phyloP scores from a whole-genome alignment of 495 filamentous ascomycete species.

The Talaromyces stipitatus region DNA sequence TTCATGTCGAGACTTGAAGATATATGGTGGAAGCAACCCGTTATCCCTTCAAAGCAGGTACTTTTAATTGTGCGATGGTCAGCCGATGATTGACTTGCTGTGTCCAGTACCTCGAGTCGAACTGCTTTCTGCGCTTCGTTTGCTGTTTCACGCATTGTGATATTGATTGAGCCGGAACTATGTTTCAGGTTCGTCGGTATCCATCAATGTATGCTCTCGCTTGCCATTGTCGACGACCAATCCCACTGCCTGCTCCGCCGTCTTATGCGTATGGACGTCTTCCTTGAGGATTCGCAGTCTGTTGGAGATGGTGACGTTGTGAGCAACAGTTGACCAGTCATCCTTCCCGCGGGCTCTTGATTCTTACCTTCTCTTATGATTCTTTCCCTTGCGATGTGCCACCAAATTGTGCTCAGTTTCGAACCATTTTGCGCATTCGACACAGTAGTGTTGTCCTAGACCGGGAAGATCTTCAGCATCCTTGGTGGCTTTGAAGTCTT shows the following conservation, averaged over 20 bases:
- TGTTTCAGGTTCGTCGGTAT: slow-evolving; percentile 21
- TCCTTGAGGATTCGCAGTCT: slow-evolving; percentile 71
- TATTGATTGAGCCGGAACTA: not conserved
- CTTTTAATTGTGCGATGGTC: not conserved
- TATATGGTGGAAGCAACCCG: not conserved
- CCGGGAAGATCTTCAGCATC: slow-evolving; percentile 80
- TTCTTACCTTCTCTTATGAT: slow-evolving; percentile 78
- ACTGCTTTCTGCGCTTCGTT: not conserved
- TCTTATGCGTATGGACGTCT: slow-evolving; percentile 77
- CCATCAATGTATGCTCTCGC: slow-evolving; percentile 21
- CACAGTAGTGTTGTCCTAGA: slow-evolving; percentile 75
- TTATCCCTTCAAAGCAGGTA: not conserved
- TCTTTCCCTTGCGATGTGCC: slow-evolving; percentile 76
- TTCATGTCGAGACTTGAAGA: not conserved
- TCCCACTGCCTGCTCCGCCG: slow-evolving; percentile 75
- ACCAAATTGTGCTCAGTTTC: slow-evolving; percentile 74
- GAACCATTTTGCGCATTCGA: slow-evolving; percentile 95
- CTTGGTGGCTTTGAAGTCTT: slow-evolving; percentile 68
- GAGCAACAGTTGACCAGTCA: not conserved
- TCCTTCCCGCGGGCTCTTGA: not conserved
- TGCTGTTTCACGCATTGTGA: not conserved
- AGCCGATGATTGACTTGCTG: not conserved
- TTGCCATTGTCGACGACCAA: slow-evolving; percentile 58
- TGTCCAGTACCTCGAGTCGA: not conserved
- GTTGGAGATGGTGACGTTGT: slow-evolving; percentile 2